Percentiles rank a stretch among this genome's conserved stretches.
These are phyloP conservation scores for Alternaria arborescens DNA, from an alignment of 2,329 filamentous ascomycete genomes.

Conservation along the genomic window DNA sequence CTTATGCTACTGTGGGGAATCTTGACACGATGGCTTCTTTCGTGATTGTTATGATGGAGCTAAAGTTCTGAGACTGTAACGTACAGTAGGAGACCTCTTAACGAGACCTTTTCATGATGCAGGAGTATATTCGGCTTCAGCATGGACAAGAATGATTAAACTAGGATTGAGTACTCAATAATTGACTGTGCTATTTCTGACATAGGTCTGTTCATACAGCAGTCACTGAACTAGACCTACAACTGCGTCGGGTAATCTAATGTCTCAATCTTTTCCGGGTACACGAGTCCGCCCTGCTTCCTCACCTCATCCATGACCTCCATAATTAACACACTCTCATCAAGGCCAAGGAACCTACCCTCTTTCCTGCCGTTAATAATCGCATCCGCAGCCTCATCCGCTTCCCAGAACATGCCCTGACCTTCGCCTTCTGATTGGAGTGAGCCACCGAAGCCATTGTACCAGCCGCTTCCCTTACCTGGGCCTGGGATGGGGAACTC, in stretches of 20 bases:
- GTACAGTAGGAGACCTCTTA: background rate
- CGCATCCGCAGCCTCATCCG: constrained; percentile 79
- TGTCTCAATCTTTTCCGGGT: constrained; percentile 72
- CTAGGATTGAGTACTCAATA: background rate
- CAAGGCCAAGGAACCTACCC: constrained; percentile 68
- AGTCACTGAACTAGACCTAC: constrained; percentile 15
- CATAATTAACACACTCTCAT: constrained; percentile 88
- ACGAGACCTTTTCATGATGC: background rate
- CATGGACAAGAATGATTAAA: too few relatives aligned
- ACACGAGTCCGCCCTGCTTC: constrained; percentile 68
- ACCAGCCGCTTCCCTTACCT: constrained; percentile 57
- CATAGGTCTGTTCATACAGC: background rate
- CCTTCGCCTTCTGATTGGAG: constrained; percentile 65
- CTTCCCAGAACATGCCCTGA: constrained; percentile 90
- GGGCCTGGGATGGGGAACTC: constrained; percentile 57
- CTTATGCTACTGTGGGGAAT: background rate
- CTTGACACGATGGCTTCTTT: background rate
- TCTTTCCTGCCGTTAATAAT: constrained; percentile 79
- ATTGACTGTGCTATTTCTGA: background rate
- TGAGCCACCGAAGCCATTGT: constrained; percentile 56
- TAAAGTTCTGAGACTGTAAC: too few relatives aligned
- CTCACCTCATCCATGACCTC: constrained; percentile 77
- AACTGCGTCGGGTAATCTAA: constrained; percentile 44
- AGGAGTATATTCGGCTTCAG: background rate
- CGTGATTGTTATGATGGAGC: too few relatives aligned